Conservation (phyloP, 2,329 filamentous ascomycete genomes). For the Fusarium praegraminearum region DNA sequence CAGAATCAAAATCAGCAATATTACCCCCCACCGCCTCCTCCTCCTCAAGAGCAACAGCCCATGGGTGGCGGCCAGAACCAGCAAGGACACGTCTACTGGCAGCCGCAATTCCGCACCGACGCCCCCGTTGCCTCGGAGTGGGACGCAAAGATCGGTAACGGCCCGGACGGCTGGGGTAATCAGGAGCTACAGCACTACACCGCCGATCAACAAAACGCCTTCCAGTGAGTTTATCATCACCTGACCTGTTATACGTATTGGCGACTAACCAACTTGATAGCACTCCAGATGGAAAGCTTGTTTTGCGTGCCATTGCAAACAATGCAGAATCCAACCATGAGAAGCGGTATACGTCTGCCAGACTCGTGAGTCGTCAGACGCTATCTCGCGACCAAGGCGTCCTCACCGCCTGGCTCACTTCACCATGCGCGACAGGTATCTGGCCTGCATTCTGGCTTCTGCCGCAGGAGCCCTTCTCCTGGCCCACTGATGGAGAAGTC, state of each 20-base stretch:
- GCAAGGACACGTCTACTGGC: conserved; percentile 61
- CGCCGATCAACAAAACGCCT: conserved; percentile 61
- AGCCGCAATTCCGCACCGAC: conserved; percentile 61
- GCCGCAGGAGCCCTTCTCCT: conserved; percentile 67
- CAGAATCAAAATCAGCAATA: conserved; percentile 1
- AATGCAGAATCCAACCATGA: conserved; percentile 50
- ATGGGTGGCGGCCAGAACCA: conserved; percentile 30
- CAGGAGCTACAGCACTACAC: conserved; percentile 71
- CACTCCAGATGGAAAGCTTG: conserved; percentile 62
- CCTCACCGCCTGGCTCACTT: conserved; percentile 62
- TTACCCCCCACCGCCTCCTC: conserved; percentile 26
- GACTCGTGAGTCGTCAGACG: conserved; percentile 65
- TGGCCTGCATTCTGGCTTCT: conserved; percentile 74
- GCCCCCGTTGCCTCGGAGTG: conserved; percentile 64
- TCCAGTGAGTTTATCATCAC: conserved; percentile 55
- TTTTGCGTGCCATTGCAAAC: conserved; percentile 64
- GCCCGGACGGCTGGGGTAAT: conserved; percentile 72
- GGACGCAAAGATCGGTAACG: conserved; percentile 65
- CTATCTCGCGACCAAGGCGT: conserved; percentile 64
- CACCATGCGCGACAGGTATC: conserved; percentile 67
- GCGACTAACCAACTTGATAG: conserved; percentile 35
- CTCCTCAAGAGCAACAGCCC: conserved; percentile 39
- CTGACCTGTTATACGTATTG: not conserved
- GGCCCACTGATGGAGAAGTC: conserved; percentile 70
- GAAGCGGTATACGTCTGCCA: conserved; percentile 65